A percentile compares a stretch with the other conserved stretches of the same genome.
phyloP scores from a whole-genome alignment of 106 monocot genomes.

The Dioscorea alata region DNA sequence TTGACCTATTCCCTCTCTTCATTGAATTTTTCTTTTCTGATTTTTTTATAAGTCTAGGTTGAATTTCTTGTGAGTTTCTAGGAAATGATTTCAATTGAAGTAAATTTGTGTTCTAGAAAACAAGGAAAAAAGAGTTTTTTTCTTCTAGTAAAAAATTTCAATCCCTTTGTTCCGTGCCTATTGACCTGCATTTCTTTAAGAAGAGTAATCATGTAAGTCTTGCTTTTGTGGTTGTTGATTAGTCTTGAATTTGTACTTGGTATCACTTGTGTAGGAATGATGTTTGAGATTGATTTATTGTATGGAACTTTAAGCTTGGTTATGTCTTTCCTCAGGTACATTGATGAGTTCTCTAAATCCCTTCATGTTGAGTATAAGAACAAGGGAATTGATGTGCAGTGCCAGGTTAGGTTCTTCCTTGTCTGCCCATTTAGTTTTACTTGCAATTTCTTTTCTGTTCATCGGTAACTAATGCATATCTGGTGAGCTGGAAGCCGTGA shows the following conservation, averaged over 20 bases:
- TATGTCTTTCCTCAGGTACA: constrained; percentile 45
- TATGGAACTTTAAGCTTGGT: background rate
- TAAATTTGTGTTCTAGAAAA: too few species aligned
- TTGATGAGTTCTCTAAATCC: constrained; percentile 81
- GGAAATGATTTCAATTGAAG: too few species aligned
- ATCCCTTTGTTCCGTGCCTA: background rate
- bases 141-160: background rate
- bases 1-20: too few species aligned
- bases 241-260: too few species aligned
- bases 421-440: background rate
- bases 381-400: constrained; percentile 94
- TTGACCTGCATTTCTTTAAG: too few species aligned
- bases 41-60: background rate
- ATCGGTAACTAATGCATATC: background rate
- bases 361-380: constrained; percentile 79
- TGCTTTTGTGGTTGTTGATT: background rate
- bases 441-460: background rate
- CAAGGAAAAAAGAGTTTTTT: background rate
- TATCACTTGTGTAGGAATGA: too few species aligned
- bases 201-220: background rate
- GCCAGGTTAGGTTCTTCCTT: constrained; percentile 53
- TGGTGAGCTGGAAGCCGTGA: too few species aligned
- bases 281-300: background rate
- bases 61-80: too few species aligned
- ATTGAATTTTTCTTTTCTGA: background rate